Base-by-base conservation (phyloP, 352 stramenopile species). In the Aphanomyces astaci region DNA sequence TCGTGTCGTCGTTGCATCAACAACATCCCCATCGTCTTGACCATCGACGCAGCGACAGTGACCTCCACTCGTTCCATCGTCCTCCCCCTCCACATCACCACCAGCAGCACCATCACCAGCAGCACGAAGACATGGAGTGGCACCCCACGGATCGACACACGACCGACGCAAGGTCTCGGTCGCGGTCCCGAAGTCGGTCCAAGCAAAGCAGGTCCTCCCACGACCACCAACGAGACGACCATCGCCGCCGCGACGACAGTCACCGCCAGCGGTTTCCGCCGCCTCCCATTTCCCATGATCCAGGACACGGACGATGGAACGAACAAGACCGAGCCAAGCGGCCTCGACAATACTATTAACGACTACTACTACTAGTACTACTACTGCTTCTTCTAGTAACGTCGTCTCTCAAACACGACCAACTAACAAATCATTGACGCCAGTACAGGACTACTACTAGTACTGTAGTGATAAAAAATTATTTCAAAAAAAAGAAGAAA, bases 31-130 rank as follows among this genome's bases (percentile, higher is more conserved):
- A 51, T 32, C 32, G 32, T 25, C 33, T 59, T 19, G 51, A 59
- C 11, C 51, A 59, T 59, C 51, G 51, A 30, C 51, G 24, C 25
- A 59, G 33, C 36, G 54, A 49, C 54, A 48, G 30, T 32, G 54
- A 25, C 17, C 2, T 65, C 22, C 33, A 65, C 31, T 39, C 28
- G 19, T 17, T 5, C 5, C 11, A 30, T 19, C 28, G 36, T 22
- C 4, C n/a, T 24, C 11, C 25, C 13, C 31, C 22, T 24, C n/a
- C n/a, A n/a, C n/a, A n/a, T 46, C 28, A 22, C 17, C 56, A 52
- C 4, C 56, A 19, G 19, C 24, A 11, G 4, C 36, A 10, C 32
- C 56, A 24, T 10, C 25, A 1, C 56, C 56, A 3, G 24, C 31
- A 39, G 11, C 48, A 55, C 11, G n/a, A n/a, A 25, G 51, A 10